Base-by-base conservation (phyloP, 345 rosid genomes). In the Carallia pectinifolia region DNA sequence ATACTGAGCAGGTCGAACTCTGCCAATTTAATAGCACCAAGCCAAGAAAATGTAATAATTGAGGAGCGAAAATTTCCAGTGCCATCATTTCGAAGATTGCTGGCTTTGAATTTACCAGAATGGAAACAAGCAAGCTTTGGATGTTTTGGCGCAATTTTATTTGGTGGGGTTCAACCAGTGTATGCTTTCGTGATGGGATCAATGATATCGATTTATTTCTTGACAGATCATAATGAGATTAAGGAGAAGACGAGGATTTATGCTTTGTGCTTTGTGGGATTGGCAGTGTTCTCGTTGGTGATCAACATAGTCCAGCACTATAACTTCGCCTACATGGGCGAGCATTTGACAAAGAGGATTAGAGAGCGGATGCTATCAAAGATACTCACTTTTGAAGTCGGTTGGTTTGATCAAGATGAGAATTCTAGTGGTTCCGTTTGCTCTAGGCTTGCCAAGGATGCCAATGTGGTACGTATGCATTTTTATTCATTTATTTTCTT, bases 1-100 rank as follows among this genome's bases (percentile, higher is more conserved):
- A 47, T 79, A 19, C 71, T 81, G 38, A 90, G 91, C 69, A 69
- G 80, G 39, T 81, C 92, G 59, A 90, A 87, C 79, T 85, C 96
- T 1, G 71, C 83, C 53, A 83, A 82, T 58, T 86, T 91, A 3
- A n/a, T 53, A 6, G 69, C 74, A 30, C 77, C 62, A 50, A 70
- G 76, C 13, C 37, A 71, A 10, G 68, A 64, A 18, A 56, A 29
- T 62, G 55, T 52, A 65, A 18, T 59, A 13, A 40, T 37, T 10
- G 70, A 68, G 50, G 69, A 71, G 65, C 72, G 55, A 61, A 55
- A 64, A 0, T 61, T 65, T 48, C 52, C 61, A 0, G 67, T 58
- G n/a, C 80, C 82, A 1, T 78, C 79, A 9, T 70, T 78, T 36
- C 9, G 64, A 30, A 78, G 82, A 36, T 27, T 81, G 58, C 53